Conservation (phyloP, 2,329 filamentous ascomycete genomes). For the Aspergillus floridensis region DNA sequence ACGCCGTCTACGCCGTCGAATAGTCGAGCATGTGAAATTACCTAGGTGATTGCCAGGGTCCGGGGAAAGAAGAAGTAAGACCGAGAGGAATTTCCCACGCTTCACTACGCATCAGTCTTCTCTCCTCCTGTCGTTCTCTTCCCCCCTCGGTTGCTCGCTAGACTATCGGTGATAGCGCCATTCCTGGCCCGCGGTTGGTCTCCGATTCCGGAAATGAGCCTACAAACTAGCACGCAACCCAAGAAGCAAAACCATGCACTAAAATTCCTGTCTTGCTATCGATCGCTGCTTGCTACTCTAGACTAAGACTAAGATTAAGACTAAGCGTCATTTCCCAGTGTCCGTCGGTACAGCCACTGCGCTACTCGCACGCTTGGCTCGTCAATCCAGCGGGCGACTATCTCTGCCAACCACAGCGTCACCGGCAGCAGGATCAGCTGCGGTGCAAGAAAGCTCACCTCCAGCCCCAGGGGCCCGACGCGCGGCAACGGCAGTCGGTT, state of each 20-base stretch:
- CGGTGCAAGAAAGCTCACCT: constrained; percentile 58
- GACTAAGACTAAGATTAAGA: background rate
- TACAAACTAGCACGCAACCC: no score
- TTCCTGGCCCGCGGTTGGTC: background rate
- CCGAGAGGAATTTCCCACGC: background rate
- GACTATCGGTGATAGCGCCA: background rate
- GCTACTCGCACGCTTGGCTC: constrained; percentile 60
- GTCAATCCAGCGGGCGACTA: constrained; percentile 57
- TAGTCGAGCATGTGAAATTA: background rate
- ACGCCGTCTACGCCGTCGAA: background rate
- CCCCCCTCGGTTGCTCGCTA: no score
- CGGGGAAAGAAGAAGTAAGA: background rate
- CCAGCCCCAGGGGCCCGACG: constrained; percentile 59
- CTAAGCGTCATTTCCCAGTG: constrained; percentile 16
- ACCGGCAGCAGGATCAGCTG: constrained; percentile 61
- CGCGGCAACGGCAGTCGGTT: constrained; percentile 56
- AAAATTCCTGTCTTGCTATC: no score
- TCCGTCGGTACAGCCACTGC: constrained; percentile 56
- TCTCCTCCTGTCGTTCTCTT: no score
- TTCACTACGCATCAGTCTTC: no score
- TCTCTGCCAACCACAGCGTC: constrained; percentile 58
- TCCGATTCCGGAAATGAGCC: background rate
- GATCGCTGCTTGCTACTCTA: background rate
- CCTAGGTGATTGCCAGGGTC: no score
- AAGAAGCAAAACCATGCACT: no score